Percentiles rank a stretch among this genome's conserved stretches.
These are phyloP conservation scores for Irpex sp. DNA, from an alignment of 1,284 basidiomycete genomes.

Conservation along the genomic window DNA sequence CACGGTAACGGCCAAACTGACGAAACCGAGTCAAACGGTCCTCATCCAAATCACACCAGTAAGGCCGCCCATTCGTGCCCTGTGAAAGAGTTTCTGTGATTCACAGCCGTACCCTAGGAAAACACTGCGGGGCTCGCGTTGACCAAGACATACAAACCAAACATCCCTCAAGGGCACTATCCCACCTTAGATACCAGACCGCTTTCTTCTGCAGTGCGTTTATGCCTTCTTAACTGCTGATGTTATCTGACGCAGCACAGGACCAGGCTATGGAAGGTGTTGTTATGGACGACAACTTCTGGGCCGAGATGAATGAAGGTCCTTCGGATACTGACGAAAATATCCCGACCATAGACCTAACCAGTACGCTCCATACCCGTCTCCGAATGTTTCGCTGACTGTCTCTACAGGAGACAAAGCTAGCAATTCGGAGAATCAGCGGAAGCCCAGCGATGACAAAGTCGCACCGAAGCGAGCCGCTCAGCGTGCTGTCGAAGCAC, in stretches of 20 bases:
- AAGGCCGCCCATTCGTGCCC: constrained; percentile 11
- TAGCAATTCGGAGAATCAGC: not conserved
- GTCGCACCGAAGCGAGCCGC: constrained; percentile 8
- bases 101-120: constrained; percentile 42
- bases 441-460: not conserved
- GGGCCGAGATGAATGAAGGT: constrained; percentile 43
- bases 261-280: constrained; percentile 58
- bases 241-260: constrained; percentile 28
- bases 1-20: constrained; percentile 48
- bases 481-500: constrained; percentile 16
- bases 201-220: constrained; percentile 42
- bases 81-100: not conserved
- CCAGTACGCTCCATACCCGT: constrained; percentile 12
- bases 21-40: constrained; percentile 71
- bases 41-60: constrained; percentile 62
- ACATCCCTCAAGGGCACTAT: constrained; percentile 46
- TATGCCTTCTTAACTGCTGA: not conserved
- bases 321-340: constrained; percentile 28
- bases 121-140: constrained; percentile 57
- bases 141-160: constrained; percentile 49
- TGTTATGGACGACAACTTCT: constrained; percentile 61
- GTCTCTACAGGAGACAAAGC: not conserved
- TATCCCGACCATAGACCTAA: constrained; percentile 29
- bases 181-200: constrained; percentile 70
- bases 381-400: not conserved